Percentiles rank a stretch among this genome's conserved stretches.
These are phyloP conservation scores for Russula foetens DNA, from an alignment of 768 basidiomycete genomes.

Conservation along the genomic window DNA sequence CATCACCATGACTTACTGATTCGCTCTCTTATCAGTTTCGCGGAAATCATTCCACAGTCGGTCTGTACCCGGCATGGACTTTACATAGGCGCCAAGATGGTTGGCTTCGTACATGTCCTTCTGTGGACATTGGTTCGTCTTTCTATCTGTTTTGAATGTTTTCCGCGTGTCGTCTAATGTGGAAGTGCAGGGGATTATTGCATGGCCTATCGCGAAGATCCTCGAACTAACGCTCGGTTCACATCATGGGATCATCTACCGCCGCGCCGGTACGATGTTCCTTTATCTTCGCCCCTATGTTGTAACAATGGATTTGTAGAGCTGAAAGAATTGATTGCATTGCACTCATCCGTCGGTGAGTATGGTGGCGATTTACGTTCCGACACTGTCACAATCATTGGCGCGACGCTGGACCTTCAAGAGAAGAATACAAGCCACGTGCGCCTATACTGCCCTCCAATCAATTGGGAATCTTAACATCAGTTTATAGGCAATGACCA, in stretches of 20 bases:
- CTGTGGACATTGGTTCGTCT: slow-evolving; percentile 57
- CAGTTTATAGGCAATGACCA: slow-evolving; percentile 60
- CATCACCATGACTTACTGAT: neutral
- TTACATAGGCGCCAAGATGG: slow-evolving; percentile 84
- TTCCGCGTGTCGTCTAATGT: neutral
- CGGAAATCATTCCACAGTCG: slow-evolving; percentile 89
- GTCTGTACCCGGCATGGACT: slow-evolving; percentile 89
- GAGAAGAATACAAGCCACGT: slow-evolving; percentile 67
- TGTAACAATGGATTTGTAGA: slow-evolving; percentile 25
- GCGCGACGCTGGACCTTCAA: slow-evolving; percentile 82
- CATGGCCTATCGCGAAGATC: slow-evolving; percentile 83
- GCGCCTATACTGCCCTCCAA: neutral
- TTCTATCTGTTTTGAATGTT: neutral
- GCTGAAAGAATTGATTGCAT: slow-evolving; percentile 83
- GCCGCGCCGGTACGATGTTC: slow-evolving; percentile 42
- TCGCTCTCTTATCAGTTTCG: slow-evolving; percentile 43
- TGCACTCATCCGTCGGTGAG: slow-evolving; percentile 66
- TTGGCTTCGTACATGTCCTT: slow-evolving; percentile 52
- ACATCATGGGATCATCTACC: slow-evolving; percentile 88
- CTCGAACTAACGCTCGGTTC: slow-evolving; percentile 70
- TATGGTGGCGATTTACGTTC: slow-evolving; percentile 80
- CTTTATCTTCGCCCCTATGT: neutral
- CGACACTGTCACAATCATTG: slow-evolving; percentile 86
- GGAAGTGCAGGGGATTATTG: slow-evolving; percentile 48
- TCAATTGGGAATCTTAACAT: neutral